Conservation (phyloP, 441 rosid genomes). For the Raphanus hybrid region DNA sequence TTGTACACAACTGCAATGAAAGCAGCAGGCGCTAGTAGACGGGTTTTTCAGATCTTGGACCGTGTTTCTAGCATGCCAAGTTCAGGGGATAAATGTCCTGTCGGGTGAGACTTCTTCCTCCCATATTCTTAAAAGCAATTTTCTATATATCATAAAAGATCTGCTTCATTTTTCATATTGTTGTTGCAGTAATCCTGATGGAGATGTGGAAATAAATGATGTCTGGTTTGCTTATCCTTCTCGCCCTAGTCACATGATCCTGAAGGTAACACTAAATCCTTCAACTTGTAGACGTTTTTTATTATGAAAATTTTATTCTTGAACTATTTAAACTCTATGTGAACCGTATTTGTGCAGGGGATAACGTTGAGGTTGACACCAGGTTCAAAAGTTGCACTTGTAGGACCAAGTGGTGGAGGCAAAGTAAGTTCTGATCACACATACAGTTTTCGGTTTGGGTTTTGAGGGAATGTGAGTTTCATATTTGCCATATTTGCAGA, state of each 20-base stretch:
- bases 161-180: neutral
- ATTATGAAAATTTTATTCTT: neutral
- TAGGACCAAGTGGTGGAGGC: slow-evolving; percentile 99
- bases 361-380: slow-evolving; percentile 79
- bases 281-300: neutral
- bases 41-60: slow-evolving; percentile 93
- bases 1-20: slow-evolving; percentile 92
- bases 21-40: slow-evolving; percentile 96
- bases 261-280: slow-evolving; percentile 60
- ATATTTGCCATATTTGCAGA: slow-evolving; percentile 53
- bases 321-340: slow-evolving; percentile 5
- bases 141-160: slow-evolving; percentile 11
- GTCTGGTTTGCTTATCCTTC: slow-evolving; percentile 98
- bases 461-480: neutral
- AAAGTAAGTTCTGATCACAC: slow-evolving; percentile 51
- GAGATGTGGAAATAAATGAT: slow-evolving; percentile 86
- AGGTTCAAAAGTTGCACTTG: slow-evolving; percentile 92
- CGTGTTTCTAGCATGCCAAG: slow-evolving; percentile 80
- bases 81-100: slow-evolving; percentile 80
- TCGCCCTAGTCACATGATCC: slow-evolving; percentile 89
- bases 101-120: slow-evolving; percentile 55
- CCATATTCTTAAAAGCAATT: neutral
- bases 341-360: slow-evolving; percentile 54
- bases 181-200: slow-evolving; percentile 71
- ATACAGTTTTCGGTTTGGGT: neutral